Evolutionary conservation across 805 yeast genomes (phyloP).

Genomic region (Candida tallmaniae): DNA sequence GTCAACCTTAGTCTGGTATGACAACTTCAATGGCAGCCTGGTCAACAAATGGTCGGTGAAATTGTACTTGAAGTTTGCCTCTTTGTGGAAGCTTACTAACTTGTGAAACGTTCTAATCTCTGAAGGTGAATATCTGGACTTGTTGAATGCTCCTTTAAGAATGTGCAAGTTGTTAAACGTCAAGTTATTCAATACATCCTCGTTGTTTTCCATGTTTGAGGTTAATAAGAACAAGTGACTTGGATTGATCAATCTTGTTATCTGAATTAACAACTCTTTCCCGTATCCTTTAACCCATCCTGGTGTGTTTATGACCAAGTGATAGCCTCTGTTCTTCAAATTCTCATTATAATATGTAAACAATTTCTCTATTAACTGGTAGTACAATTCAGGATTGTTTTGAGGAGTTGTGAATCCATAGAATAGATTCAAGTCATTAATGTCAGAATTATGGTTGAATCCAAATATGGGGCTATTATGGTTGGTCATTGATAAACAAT

Average conservation of each 20-base stretch:
- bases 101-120: conserved; percentile 51
- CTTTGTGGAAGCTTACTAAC: conserved; percentile 51
- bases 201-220: conserved; percentile 22
- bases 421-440: conserved; percentile 23
- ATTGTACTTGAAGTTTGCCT: conserved; percentile 12
- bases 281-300: conserved; percentile 95
- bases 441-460: conserved; percentile 7
- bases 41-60: conserved; percentile 21
- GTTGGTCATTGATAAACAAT: conserved; percentile 55
- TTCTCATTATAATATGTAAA: conserved; percentile 22
- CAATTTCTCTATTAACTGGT: conserved; percentile 38
- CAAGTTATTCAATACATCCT: conserved; percentile 24
- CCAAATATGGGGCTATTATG: conserved; percentile 24
- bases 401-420: conserved; percentile 70
- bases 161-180: conserved; percentile 21
- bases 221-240: conserved; percentile 52
- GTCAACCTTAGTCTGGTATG: conserved; percentile 18
- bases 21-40: conserved; percentile 22
- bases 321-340: conserved; percentile 21
- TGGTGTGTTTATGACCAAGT: conserved; percentile 69
- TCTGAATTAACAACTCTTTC: conserved; percentile 50
- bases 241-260: conserved; percentile 46
- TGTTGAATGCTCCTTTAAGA: conserved; percentile 30
- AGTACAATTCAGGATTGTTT: conserved; percentile 56
- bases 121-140: conserved; percentile 41